A percentile compares a stretch with the other conserved stretches of the same genome.
Conservation (phyloP, 345 rosid species). For the Hypericum androsaemum region DNA sequence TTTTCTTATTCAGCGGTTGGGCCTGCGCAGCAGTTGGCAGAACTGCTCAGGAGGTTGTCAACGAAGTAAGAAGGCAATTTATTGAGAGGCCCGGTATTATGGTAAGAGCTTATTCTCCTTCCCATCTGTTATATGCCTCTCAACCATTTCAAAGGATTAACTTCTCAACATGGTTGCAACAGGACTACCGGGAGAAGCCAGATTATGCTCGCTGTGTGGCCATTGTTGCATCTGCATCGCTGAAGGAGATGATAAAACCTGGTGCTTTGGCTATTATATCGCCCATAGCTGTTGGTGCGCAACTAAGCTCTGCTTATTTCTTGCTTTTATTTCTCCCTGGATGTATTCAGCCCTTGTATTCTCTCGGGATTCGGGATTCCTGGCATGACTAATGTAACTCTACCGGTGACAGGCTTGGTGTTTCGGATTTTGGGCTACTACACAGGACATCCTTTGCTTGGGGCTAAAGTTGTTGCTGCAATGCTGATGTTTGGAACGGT, state of each 20-base stretch:
- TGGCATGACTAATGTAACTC: background rate
- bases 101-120: constrained; percentile 33
- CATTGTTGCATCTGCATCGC: constrained; percentile 89
- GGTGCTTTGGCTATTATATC: constrained; percentile 92
- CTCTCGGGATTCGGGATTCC: background rate
- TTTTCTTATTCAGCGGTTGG: constrained; percentile 90
- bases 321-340: background rate
- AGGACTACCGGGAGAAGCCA: constrained; percentile 96
- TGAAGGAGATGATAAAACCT: constrained; percentile 97
- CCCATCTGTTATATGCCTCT: background rate
- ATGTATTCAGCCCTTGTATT: background rate
- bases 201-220: constrained; percentile 98
- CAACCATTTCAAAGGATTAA: background rate
- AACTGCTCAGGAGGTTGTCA: constrained; percentile 99
- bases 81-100: constrained; percentile 98
- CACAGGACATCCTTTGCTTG: constrained; percentile 87
- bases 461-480: constrained; percentile 92
- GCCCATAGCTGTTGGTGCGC: constrained; percentile 71
- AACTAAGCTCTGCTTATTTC: background rate
- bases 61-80: constrained; percentile 97
- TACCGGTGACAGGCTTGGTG: constrained; percentile 48
- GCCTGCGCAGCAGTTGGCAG: constrained; percentile 95
- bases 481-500: constrained; percentile 96
- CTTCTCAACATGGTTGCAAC: constrained; percentile 3
- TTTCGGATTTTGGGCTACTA: constrained; percentile 79